Evolutionary conservation across 1,284 basidiomycete genomes (phyloP).

Genomic region (Cryptococcus sp.): DNA sequence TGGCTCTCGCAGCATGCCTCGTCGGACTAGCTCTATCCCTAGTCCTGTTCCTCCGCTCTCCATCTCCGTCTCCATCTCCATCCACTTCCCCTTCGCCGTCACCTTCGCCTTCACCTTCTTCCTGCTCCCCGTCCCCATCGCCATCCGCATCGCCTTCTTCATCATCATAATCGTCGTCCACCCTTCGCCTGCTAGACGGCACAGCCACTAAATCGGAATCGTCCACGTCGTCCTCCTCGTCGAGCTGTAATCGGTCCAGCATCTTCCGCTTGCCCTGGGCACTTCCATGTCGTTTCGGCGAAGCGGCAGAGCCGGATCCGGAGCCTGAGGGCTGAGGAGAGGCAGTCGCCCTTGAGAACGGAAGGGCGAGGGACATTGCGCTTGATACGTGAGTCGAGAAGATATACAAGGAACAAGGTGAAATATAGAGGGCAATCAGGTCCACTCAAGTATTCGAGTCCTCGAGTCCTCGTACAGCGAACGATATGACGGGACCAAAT

Average conservation of each 20-base stretch:
- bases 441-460: too few species aligned
- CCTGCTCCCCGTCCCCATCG: slow-evolving; percentile 28
- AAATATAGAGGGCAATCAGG: too few species aligned
- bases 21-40: neutral
- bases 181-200: slow-evolving; percentile 9
- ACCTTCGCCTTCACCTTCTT: slow-evolving; percentile 13
- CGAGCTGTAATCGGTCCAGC: slow-evolving; percentile 18
- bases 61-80: slow-evolving; percentile 6
- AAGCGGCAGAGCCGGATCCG: slow-evolving; percentile 4
- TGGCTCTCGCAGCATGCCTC: neutral
- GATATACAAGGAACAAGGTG: neutral
- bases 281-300: slow-evolving; percentile 4
- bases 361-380: slow-evolving; percentile 9
- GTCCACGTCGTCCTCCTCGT: slow-evolving; percentile 28
- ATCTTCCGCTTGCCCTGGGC: slow-evolving; percentile 2
- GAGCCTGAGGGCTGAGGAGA: slow-evolving; percentile 4
- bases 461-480: neutral
- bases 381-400: neutral
- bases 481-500: neutral
- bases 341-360: slow-evolving; percentile 5
- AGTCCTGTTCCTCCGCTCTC: neutral
- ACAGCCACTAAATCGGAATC: slow-evolving; percentile 23
- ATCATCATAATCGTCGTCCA: slow-evolving; percentile 20
- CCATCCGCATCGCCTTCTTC: slow-evolving; percentile 22
- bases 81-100: slow-evolving; percentile 18